Conservation (phyloP, 2,329 filamentous ascomycete species). For the Venturia pyrina region DNA sequence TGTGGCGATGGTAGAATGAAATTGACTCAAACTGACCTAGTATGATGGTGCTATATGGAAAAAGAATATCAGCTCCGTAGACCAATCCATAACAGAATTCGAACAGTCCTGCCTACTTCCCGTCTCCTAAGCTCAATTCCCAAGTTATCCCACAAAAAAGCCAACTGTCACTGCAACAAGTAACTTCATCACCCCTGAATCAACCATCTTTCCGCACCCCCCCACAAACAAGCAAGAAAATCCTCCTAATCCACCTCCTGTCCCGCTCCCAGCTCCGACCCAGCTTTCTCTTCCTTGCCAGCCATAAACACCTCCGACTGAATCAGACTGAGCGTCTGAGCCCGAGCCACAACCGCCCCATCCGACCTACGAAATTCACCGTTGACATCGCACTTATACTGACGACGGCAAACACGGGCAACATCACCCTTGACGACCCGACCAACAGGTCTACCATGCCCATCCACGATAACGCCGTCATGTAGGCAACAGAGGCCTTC, state of each 20-base stretch:
- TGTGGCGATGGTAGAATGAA: not conserved
- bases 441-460: not conserved
- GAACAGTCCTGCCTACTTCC: too few species aligned
- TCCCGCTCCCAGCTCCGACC: not conserved
- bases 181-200: not conserved
- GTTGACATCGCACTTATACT: not conserved
- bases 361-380: not conserved
- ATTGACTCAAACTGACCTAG: not conserved
- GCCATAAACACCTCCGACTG: not conserved
- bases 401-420: not conserved
- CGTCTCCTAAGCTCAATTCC: not conserved
- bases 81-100: not conserved
- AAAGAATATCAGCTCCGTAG: not conserved
- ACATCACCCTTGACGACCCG: not conserved
- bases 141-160: not conserved
- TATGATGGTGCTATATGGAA: not conserved
- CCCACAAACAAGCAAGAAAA: not conserved
- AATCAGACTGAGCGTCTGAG: not conserved
- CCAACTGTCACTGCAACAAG: not conserved
- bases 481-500: not conserved
- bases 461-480: not conserved
- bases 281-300: not conserved
- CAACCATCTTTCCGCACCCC: not conserved
- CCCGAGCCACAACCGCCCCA: not conserved
- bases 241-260: too few species aligned